A percentile compares a stretch with the other conserved stretches of the same genome.
Conservation (phyloP, 768 basidiomycete genomes). For the Mycena epipterygia region DNA sequence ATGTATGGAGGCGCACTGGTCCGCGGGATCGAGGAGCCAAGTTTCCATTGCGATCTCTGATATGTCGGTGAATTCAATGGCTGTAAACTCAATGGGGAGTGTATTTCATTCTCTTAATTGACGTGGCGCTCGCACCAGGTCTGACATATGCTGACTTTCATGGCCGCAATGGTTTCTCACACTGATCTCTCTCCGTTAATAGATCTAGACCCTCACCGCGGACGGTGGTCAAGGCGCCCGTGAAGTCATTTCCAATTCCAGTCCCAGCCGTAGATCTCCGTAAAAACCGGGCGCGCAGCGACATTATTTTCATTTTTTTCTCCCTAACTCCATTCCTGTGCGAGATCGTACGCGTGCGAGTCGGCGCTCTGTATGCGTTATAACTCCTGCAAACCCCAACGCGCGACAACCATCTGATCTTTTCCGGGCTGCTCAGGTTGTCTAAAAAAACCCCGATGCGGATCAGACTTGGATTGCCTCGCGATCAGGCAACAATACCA, state of each 20-base stretch:
- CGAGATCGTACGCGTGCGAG: not conserved
- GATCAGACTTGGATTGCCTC: slow-evolving; percentile 1
- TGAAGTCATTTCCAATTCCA: not conserved
- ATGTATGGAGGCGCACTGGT: too few species aligned
- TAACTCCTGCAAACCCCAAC: slow-evolving; percentile 9
- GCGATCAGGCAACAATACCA: not conserved
- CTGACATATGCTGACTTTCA: slow-evolving; percentile 4
- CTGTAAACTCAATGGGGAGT: slow-evolving; percentile 8
- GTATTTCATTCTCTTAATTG: slow-evolving; percentile 11
- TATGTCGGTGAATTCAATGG: not conserved
- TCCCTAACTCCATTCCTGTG: not conserved
- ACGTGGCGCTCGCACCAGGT: not conserved
- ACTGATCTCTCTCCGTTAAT: not conserved
- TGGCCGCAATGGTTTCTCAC: too few species aligned
- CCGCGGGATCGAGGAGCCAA: not conserved
- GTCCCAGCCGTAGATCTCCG: slow-evolving; percentile 4
- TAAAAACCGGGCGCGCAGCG: not conserved
- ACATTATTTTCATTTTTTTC: not conserved
- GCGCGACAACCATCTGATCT: slow-evolving; percentile 16
- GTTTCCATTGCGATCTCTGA: slow-evolving; percentile 12
- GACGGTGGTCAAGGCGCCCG: not conserved
- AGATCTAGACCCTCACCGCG: not conserved
- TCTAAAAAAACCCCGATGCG: not conserved
- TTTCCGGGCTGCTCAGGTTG: not conserved
- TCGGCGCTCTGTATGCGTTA: not conserved